Base-by-base conservation (phyloP, 371 early-diverging fungal genomes). In the Mortierella polycephala region DNA sequence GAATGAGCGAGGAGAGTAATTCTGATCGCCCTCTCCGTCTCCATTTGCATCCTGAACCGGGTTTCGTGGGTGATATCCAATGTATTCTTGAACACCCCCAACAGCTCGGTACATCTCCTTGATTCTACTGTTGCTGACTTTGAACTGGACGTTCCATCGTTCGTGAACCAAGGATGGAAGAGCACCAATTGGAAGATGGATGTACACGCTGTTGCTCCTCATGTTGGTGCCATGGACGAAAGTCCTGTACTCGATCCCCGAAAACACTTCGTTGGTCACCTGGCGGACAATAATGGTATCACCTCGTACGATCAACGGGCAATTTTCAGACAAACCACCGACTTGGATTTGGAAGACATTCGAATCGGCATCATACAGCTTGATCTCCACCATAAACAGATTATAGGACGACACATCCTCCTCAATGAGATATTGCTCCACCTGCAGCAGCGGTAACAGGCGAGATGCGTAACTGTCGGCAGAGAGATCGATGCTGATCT, bases 41-140 rank as follows among this genome's bases (percentile, higher is more conserved):
- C 64, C 47, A 16, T 70, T 67, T 16, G 42, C 71, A 14, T 69
- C 68, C 42, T 52, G 50, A 46, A 58, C 53, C 3, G 72, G 70
- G 6, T 74, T 67, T 13, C 68, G 61, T 47, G 77, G 77, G 21
- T 76, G 77, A 16, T 76, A 76, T 8, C 77, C 77, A 52, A 76
- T 71, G 50, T 61, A 71, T 14, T 76, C 77, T 47, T 76, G 77
- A 18, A 76, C 60, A 5, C 77, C 77, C 14, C 68, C 55, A 5
- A 76, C 77, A 57, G 77, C 77, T 10, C 77, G 71, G n/a, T 71
- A 71, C 71, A 76, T 71, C 44, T 76, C 77, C 45, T 64, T 58
- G 54, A 76, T 67, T 23, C 61, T 59, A 30, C 50, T 62, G 60
- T 76, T 67, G 55, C 55, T 76, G 39, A 71, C 64, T 44, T 67